A percentile compares a stretch with the other conserved stretches of the same genome.
phyloP scores from a whole-genome alignment of 345 rosid species.

The Eucalyptus marginata region DNA sequence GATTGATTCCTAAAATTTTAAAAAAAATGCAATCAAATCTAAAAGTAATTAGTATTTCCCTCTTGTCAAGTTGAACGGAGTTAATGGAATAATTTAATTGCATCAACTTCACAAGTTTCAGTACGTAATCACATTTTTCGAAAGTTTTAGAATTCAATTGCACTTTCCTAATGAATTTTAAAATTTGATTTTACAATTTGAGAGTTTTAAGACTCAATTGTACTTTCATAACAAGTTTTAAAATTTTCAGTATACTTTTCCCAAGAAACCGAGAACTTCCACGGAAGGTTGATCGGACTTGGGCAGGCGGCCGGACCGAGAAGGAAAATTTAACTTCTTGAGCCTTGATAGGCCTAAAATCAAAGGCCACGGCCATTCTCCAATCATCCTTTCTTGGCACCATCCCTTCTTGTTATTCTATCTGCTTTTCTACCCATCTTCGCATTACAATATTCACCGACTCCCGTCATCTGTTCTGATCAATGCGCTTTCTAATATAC shows the following conservation, averaged over 20 bases:
- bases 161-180: accelerated
- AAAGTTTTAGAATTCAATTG: accelerated
- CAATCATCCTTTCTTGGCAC: background rate
- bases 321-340: background rate
- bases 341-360: background rate
- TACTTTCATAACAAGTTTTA: accelerated
- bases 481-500: background rate
- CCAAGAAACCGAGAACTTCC: background rate
- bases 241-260: accelerated
- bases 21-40: accelerated
- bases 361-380: background rate
- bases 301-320: background rate
- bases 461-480: background rate
- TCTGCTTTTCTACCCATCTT: background rate
- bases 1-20: accelerated
- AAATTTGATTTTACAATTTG: background rate
- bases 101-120: too few relatives aligned
- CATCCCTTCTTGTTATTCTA: background rate
- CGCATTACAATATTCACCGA: background rate
- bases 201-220: accelerated
- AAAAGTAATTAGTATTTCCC: accelerated
- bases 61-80: accelerated
- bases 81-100: accelerated
- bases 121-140: background rate
- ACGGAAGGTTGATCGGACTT: background rate